Conservation (phyloP, 2,329 filamentous ascomycete species). For the Talaromyces sp. region DNA sequence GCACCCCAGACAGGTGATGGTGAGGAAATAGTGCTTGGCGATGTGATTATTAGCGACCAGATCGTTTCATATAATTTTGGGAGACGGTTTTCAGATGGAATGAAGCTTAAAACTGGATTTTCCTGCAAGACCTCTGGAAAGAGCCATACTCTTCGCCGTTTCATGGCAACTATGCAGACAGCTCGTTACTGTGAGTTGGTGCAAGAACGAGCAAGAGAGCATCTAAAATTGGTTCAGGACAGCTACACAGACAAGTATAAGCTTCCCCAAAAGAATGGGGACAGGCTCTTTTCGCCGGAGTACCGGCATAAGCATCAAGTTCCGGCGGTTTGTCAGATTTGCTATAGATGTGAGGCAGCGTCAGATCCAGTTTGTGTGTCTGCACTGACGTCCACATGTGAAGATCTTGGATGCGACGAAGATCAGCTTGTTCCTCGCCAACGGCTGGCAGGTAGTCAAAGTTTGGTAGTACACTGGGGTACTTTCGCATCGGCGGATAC, state of each 20-base stretch:
- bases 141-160: not conserved
- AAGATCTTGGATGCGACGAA: not conserved
- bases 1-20: not conserved
- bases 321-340: not conserved
- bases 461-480: not conserved
- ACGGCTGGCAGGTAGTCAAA: not conserved
- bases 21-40: slow-evolving; percentile 4
- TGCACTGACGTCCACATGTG: not conserved
- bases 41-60: not conserved
- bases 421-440: not conserved
- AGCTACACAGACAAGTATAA: not conserved
- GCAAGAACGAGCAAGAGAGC: not conserved
- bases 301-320: not conserved
- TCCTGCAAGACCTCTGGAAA: not conserved
- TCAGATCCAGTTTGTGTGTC: not conserved
- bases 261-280: not conserved
- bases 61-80: slow-evolving; percentile 10
- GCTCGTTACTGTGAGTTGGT: not conserved
- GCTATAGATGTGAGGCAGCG: not conserved
- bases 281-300: not conserved
- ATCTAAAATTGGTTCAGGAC: not conserved
- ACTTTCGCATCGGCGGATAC: not conserved
- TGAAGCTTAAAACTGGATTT: not conserved
- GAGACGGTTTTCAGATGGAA: not conserved
- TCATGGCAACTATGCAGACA: not conserved